Percentiles rank a stretch among this genome's conserved stretches.
Evolutionary conservation across 2,329 filamentous ascomycete species (phyloP).

Genomic region (Aureobasidium sp.): DNA sequence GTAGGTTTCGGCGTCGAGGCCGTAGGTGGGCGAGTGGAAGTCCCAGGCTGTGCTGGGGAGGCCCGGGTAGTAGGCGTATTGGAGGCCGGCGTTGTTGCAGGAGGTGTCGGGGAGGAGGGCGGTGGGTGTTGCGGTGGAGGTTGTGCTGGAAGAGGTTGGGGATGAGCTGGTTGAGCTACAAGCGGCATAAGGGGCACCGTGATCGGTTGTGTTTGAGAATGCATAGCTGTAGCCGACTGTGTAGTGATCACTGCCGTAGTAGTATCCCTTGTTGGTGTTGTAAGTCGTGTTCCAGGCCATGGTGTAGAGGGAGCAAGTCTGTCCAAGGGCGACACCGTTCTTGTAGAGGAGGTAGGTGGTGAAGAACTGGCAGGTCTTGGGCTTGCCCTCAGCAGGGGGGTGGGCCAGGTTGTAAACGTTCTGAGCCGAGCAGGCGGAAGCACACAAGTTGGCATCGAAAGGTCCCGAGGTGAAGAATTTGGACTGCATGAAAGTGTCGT

Average conservation of each 20-base stretch:
- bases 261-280: slow-evolving; percentile 22
- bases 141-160: background rate
- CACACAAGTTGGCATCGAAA: slow-evolving; percentile 23
- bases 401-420: slow-evolving; percentile 12
- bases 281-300: slow-evolving; percentile 18
- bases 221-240: slow-evolving; percentile 18
- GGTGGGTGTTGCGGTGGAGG: background rate
- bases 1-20: background rate
- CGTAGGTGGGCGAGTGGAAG: background rate
- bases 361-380: slow-evolving; percentile 26
- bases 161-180: slow-evolving; percentile 11
- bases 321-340: slow-evolving; percentile 17
- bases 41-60: background rate
- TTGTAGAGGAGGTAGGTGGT: slow-evolving; percentile 26
- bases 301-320: slow-evolving; percentile 23
- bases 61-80: background rate
- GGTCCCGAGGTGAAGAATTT: slow-evolving; percentile 20
- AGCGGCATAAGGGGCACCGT: background rate
- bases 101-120: background rate
- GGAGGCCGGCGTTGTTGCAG: background rate
- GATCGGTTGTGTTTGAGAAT: slow-evolving; percentile 17
- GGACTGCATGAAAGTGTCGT: slow-evolving; percentile 19
- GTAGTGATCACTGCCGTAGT: slow-evolving; percentile 17
- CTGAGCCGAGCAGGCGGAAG: slow-evolving; percentile 17
- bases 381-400: slow-evolving; percentile 5